Conservation (phyloP, 768 basidiomycete species). For the Boletus pseudopeckii region DNA sequence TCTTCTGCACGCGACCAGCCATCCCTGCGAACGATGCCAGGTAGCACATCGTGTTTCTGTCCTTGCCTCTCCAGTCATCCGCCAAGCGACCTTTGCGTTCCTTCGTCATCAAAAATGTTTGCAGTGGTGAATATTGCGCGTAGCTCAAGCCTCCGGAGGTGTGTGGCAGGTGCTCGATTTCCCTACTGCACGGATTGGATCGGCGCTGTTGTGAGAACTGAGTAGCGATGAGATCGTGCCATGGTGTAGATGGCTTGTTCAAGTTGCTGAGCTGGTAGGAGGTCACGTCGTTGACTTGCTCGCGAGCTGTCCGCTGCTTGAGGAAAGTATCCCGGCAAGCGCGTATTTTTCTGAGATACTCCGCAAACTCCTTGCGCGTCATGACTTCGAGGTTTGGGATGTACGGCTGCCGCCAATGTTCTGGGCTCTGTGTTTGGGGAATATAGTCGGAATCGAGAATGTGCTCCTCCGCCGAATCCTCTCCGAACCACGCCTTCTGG, state of each 20-base stretch:
- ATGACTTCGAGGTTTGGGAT: slow-evolving; percentile 59
- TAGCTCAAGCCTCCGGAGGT: slow-evolving; percentile 61
- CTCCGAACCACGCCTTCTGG: slow-evolving; percentile 9
- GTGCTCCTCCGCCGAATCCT: slow-evolving; percentile 18
- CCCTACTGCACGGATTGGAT: slow-evolving; percentile 22
- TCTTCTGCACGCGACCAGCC: slow-evolving; percentile 21
- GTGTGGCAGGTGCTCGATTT: slow-evolving; percentile 66
- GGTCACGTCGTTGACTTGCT: slow-evolving; percentile 18
- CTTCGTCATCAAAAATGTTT: slow-evolving; percentile 48
- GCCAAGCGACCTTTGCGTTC: slow-evolving; percentile 60
- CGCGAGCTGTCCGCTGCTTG: slow-evolving; percentile 19
- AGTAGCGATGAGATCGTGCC: slow-evolving; percentile 26
- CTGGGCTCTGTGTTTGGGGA: slow-evolving; percentile 13
- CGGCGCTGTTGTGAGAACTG: slow-evolving; percentile 23
- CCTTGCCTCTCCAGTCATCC: slow-evolving; percentile 25
- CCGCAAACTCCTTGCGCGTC: slow-evolving; percentile 52
- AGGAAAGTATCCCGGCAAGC: slow-evolving; percentile 58
- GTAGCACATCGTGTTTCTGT: slow-evolving; percentile 8
- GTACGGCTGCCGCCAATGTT: slow-evolving; percentile 27
- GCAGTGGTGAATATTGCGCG: slow-evolving; percentile 48
- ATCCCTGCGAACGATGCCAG: slow-evolving; percentile 34
- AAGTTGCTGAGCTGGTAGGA: slow-evolving; percentile 28
- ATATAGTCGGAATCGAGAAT: slow-evolving; percentile 27
- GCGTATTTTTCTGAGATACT: slow-evolving; percentile 60
- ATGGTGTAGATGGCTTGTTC: slow-evolving; percentile 17